phyloP scores from a whole-genome alignment of 139 green algal genomes.

The Volvox reticuliferus region DNA sequence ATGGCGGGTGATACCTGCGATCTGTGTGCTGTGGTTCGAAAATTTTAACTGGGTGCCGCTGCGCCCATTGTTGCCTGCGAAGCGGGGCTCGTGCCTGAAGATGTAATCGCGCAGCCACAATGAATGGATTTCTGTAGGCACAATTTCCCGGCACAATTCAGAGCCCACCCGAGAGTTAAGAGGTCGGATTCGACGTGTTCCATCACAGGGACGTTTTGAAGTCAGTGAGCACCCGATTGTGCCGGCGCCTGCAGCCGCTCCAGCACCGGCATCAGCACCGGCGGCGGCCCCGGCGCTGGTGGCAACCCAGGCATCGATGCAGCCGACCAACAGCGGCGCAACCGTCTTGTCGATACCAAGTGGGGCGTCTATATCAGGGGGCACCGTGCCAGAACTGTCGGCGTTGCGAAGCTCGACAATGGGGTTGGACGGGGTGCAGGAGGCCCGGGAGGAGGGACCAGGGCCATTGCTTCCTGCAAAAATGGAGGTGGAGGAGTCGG shows the following conservation, averaged over 20 bases:
- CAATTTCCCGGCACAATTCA: too few relatives aligned
- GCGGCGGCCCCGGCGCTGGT: neutral
- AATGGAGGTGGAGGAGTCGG: constrained; percentile 36
- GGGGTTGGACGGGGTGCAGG: neutral
- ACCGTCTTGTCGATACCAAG: neutral
- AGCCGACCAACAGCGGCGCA: neutral
- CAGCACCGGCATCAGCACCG: neutral
- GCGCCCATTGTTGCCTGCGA: too few relatives aligned
- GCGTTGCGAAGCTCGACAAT: neutral
- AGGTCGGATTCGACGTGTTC: too few relatives aligned
- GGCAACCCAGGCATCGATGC: neutral
- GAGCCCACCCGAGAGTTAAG: too few relatives aligned
- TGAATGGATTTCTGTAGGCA: too few relatives aligned
- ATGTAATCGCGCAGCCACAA: too few relatives aligned
- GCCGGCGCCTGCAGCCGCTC: neutral
- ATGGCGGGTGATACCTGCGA: too few relatives aligned
- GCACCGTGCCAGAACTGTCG: constrained; percentile 5
- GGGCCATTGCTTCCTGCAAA: too few relatives aligned
- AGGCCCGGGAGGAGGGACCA: neutral
- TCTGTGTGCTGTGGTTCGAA: too few relatives aligned
- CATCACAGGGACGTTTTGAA: constrained; percentile 80
- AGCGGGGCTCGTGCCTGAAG: too few relatives aligned
- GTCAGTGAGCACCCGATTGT: constrained; percentile 68
- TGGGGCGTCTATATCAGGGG: constrained; percentile 4
- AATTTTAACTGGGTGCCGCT: too few relatives aligned